Evolutionary conservation across 1,284 basidiomycete genomes (phyloP).

Genomic region (Melampsora larici-populina): DNA sequence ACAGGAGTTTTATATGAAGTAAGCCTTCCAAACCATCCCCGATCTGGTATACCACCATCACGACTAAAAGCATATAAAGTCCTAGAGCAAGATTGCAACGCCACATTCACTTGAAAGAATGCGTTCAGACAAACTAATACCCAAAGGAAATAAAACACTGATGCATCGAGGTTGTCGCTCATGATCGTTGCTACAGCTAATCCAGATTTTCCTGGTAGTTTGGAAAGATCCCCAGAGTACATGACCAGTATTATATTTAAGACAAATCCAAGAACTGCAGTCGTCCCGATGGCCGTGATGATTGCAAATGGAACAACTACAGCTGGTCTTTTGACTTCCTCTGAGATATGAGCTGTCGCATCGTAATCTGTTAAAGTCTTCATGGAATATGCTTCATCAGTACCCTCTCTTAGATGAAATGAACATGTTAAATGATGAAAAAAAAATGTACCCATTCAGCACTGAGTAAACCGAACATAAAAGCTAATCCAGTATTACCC

Average conservation of each 20-base stretch:
- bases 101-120: slow-evolving; percentile 56
- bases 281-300: slow-evolving; percentile 74
- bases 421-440: too few species aligned
- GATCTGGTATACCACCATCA: slow-evolving; percentile 74
- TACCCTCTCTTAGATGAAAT: too few species aligned
- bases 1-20: slow-evolving; percentile 67
- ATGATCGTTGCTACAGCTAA: slow-evolving; percentile 25
- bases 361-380: slow-evolving; percentile 55
- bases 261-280: slow-evolving; percentile 75
- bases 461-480: slow-evolving; percentile 79
- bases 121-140: slow-evolving; percentile 46
- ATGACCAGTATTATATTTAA: slow-evolving; percentile 71
- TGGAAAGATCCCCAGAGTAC: slow-evolving; percentile 60
- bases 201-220: slow-evolving; percentile 36
- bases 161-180: slow-evolving; percentile 10
- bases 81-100: slow-evolving; percentile 78
- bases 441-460: slow-evolving; percentile 67
- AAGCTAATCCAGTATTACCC: slow-evolving; percentile 68
- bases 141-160: slow-evolving; percentile 26
- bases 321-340: slow-evolving; percentile 82
- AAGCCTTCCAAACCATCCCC: slow-evolving; percentile 71
- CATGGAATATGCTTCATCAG: background rate
- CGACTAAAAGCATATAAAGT: slow-evolving; percentile 86
- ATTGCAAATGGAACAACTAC: slow-evolving; percentile 73
- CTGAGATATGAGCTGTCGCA: slow-evolving; percentile 76